These are phyloP conservation scores for Macrolepiota dolichaula DNA, from an alignment of 768 basidiomycete species.

Conservation along the genomic window DNA sequence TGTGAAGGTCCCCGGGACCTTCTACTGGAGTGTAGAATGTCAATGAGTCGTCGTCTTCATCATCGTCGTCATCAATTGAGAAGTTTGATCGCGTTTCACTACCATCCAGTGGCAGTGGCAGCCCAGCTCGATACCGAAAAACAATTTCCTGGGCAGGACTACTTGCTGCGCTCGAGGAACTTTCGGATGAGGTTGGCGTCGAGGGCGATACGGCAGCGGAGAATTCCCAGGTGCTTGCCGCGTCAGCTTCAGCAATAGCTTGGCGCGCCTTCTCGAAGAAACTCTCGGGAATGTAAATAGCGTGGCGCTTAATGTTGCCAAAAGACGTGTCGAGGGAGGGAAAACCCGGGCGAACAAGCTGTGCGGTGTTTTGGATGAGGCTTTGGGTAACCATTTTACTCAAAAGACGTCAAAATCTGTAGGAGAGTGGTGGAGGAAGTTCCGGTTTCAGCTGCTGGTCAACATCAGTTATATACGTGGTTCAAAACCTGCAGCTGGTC, in stretches of 20 bases:
- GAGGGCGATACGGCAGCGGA: conserved; percentile 24
- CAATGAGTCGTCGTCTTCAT: neutral
- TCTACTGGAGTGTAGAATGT: neutral
- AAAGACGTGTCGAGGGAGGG: neutral
- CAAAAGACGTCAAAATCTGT: neutral
- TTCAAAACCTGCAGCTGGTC: neutral
- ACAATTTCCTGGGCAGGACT: conserved; percentile 40
- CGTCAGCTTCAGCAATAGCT: conserved; percentile 20
- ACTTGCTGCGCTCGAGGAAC: conserved; percentile 21
- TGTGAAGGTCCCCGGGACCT: neutral
- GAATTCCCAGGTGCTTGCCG: conserved; percentile 35
- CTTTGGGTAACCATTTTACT: neutral
- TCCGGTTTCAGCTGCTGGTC: neutral
- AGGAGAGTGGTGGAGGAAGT: neutral
- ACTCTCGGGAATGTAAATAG: conserved; percentile 29
- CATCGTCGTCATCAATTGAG: conserved; percentile 3
- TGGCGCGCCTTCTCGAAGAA: conserved; percentile 10
- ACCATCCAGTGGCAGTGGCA: conserved; percentile 19
- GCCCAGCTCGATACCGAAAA: conserved; percentile 33
- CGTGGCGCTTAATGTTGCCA: conserved; percentile 27
- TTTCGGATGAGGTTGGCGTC: conserved; percentile 21
- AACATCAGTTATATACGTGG: neutral
- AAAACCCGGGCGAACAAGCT: neutral
- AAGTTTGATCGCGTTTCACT: conserved; percentile 15
- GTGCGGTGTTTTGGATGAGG: neutral